phyloP scores from a whole-genome alignment of 805 yeast genomes.

The Grigorovia humatica region DNA sequence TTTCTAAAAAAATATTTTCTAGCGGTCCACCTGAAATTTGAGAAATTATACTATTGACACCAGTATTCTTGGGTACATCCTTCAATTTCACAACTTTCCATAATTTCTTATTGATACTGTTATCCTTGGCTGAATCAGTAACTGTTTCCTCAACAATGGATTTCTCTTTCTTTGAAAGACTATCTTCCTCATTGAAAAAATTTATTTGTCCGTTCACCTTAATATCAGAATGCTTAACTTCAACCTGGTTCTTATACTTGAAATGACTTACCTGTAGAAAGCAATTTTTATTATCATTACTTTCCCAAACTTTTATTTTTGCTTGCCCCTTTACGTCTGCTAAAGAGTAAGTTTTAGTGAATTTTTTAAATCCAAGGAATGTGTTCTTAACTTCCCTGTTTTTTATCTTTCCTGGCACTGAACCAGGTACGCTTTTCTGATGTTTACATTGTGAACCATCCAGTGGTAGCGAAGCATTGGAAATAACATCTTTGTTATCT shows the following conservation, averaged over 20 bases:
- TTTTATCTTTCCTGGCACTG: not conserved
- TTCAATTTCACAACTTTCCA: not conserved
- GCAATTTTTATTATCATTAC: not conserved
- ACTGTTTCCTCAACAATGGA: not conserved
- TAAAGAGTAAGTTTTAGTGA: not conserved
- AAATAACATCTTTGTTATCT: not conserved
- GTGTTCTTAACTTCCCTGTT: not conserved
- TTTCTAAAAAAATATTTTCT: slow-evolving; percentile 32
- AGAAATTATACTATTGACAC: slow-evolving; percentile 40
- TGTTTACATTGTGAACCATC: not conserved
- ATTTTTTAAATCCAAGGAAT: not conserved
- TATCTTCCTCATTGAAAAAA: not conserved
- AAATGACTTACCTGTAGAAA: not conserved
- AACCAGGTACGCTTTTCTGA: not conserved
- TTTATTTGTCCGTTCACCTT: not conserved
- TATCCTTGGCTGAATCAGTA: not conserved
- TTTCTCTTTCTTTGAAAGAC: not conserved
- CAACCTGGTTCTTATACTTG: not conserved
- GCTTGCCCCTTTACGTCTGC: not conserved
- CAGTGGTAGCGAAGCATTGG: not conserved
- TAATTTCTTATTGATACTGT: not conserved
- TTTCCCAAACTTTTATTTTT: not conserved
- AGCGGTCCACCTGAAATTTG: slow-evolving; percentile 64
- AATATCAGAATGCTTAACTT: not conserved
- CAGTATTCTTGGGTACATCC: slow-evolving; percentile 34